Base-by-base conservation (phyloP, 805 yeast genomes). In the Yarrowia keelungensis region DNA sequence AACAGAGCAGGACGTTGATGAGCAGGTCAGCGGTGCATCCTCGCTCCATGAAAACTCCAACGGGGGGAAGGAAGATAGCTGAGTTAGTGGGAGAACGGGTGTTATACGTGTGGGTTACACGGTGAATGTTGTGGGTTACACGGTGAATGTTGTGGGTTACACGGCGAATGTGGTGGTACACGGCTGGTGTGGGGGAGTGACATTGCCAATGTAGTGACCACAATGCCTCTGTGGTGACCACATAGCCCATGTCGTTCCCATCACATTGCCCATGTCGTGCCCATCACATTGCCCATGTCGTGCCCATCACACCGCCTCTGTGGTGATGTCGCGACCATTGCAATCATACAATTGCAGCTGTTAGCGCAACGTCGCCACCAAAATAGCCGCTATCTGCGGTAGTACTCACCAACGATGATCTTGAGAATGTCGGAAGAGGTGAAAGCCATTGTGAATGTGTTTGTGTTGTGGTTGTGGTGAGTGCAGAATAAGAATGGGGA, bases 1-100 rank as follows among this genome's bases (percentile, higher is more conserved):
- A 76, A 26, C 93, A 87, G 74, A 91, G 83, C 51, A 90, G 74
- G 59, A 89, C 78, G 79, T 89, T 89, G 74, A 90, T 74, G 47
- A 86, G 77, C 47, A 81, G 72, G 69, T 81, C 79, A 15, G 80
- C 74, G 42, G 81, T 78, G 76, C 88, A 85, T 46, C 90, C 90
- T 71, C 82, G 78, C 77, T 86, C 88, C 68, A 85, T 76, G 79
- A 85, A 85, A 4, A 86, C 90, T 69, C 89, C 89, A 72, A 87
- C 79, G 67, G 89, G 89, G 50, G 89, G 90, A 71, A 86, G 78
- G 71, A 86, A 75, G 73, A 85, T 74, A 36, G 88, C 88, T 71
- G 69, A 36, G 71, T 59, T 42, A 51, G 67, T 47, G 11, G 11
- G 26, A 5, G 42, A 8, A 5, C n/a, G 19, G 19, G 19, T 19